Conservation (phyloP, 192 early-diverging fungal genomes). For the Coemansia sp. region DNA sequence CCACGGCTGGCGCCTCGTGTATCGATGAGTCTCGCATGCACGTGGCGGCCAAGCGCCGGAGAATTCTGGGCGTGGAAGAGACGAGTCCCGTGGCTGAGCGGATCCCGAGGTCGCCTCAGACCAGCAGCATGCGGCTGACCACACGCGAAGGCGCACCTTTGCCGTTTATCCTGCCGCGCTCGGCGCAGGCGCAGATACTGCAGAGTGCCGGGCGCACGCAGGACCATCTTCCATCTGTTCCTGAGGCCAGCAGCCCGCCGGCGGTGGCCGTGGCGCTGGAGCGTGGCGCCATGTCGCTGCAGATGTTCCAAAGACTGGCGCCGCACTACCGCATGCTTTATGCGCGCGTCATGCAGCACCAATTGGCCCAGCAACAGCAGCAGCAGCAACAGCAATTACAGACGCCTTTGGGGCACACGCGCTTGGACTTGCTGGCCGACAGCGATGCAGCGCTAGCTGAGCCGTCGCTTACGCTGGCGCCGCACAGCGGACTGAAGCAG, state of each 20-base stretch:
- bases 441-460: constrained; percentile 25
- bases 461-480: constrained; percentile 36
- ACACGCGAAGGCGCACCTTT: constrained; percentile 1
- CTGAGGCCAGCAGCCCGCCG: not conserved
- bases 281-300: constrained; percentile 17
- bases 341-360: constrained; percentile 31
- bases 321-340: constrained; percentile 45
- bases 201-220: too few species aligned
- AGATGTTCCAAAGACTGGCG: constrained; percentile 28
- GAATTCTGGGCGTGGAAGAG: too few species aligned
- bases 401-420: too few species aligned
- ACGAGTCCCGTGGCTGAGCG: not conserved
- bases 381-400: too few species aligned
- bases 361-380: constrained; percentile 3
- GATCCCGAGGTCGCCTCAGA: not conserved
- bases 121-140: not conserved
- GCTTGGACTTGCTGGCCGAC: constrained; percentile 33
- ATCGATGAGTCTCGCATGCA: constrained; percentile 21
- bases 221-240: too few species aligned
- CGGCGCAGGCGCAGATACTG: constrained; percentile 10
- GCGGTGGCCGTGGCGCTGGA: too few species aligned
- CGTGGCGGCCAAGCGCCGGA: constrained; percentile 10
- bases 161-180: constrained; percentile 23
- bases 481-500: constrained; percentile 47
- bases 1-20: constrained; percentile 1